These are phyloP conservation scores for Phlyctochytrium planicorne DNA, from an alignment of 192 early-diverging fungal genomes.

Conservation along the genomic window DNA sequence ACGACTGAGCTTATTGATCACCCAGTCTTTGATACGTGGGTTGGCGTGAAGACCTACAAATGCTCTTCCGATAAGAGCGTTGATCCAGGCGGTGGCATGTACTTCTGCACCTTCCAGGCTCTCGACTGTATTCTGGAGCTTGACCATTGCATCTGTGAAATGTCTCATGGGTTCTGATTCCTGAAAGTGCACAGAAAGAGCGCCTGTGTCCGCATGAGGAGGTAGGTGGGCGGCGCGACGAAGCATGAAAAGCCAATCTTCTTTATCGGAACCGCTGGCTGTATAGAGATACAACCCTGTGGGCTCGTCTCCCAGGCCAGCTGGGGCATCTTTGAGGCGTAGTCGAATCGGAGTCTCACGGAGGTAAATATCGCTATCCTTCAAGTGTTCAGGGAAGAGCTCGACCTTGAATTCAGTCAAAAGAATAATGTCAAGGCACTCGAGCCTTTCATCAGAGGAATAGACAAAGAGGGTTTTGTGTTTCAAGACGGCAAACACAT, in stretches of 20 bases:
- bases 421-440: slow-evolving; percentile 78
- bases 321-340: background rate
- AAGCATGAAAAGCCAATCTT: slow-evolving; percentile 87
- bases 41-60: slow-evolving; percentile 65
- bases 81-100: slow-evolving; percentile 74
- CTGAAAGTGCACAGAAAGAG: slow-evolving; percentile 28
- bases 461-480: slow-evolving; percentile 83
- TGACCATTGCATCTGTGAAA: slow-evolving; percentile 39
- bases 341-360: slow-evolving; percentile 40
- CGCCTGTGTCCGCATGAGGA: slow-evolving; percentile 33
- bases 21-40: slow-evolving; percentile 36
- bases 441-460: slow-evolving; percentile 69
- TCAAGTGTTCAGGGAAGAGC: slow-evolving; percentile 21
- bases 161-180: slow-evolving; percentile 32
- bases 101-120: slow-evolving; percentile 24
- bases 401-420: slow-evolving; percentile 64
- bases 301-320: background rate
- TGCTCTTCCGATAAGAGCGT: slow-evolving; percentile 76
- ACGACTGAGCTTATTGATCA: slow-evolving; percentile 38
- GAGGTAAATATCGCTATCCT: slow-evolving; percentile 42
- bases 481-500: slow-evolving; percentile 69
- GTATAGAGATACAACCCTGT: slow-evolving; percentile 36
- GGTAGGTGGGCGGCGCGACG: slow-evolving; percentile 58
- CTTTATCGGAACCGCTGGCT: slow-evolving; percentile 65
- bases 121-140: slow-evolving; percentile 32